Conservation (phyloP, 2,329 filamentous ascomycete species). For the Clonostachys rhizophaga region DNA sequence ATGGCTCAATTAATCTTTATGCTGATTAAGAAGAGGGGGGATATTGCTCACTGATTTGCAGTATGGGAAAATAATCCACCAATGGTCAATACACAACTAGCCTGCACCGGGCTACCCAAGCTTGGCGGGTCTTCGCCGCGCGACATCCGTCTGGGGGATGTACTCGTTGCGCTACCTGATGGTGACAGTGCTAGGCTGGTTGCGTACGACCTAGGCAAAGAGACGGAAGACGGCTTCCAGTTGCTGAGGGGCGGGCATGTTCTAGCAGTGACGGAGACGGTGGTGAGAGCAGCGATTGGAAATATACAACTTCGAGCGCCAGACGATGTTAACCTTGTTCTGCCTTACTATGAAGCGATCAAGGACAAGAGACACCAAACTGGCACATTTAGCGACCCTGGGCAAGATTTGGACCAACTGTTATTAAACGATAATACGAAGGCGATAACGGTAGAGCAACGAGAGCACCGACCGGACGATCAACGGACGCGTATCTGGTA, state of each 20-base stretch:
- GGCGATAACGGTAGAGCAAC: background rate
- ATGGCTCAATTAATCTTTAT: too few relatives aligned
- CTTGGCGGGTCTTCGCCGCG: conserved; percentile 10
- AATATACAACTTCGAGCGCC: conserved; percentile 17
- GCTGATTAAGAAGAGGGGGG: too few relatives aligned
- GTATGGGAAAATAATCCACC: too few relatives aligned
- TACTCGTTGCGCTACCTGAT: conserved; percentile 20
- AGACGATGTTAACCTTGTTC: conserved; percentile 11
- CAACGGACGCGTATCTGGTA: conserved; percentile 24
- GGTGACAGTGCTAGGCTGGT: conserved; percentile 17
- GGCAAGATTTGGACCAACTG: conserved; percentile 17
- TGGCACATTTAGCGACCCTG: conserved; percentile 21
- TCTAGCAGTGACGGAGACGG: conserved; percentile 16
- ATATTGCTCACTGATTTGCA: too few relatives aligned
- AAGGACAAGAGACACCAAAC: conserved; percentile 10
- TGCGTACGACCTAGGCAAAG: conserved; percentile 25
- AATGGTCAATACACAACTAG: too few relatives aligned
- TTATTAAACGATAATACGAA: conserved; percentile 7
- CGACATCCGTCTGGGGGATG: conserved; percentile 29
- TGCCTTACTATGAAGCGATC: conserved; percentile 13
- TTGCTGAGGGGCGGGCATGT: conserved; percentile 13
- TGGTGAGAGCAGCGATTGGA: conserved; percentile 25
- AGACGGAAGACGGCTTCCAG: conserved; percentile 16
- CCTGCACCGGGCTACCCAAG: conserved; percentile 23
- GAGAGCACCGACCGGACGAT: conserved; percentile 7